Evolutionary conservation across 2,329 filamentous ascomycete species (phyloP), one percentile per base, ranked within the genome.

Genomic region (Annulohypoxylon truncatum): DNA sequence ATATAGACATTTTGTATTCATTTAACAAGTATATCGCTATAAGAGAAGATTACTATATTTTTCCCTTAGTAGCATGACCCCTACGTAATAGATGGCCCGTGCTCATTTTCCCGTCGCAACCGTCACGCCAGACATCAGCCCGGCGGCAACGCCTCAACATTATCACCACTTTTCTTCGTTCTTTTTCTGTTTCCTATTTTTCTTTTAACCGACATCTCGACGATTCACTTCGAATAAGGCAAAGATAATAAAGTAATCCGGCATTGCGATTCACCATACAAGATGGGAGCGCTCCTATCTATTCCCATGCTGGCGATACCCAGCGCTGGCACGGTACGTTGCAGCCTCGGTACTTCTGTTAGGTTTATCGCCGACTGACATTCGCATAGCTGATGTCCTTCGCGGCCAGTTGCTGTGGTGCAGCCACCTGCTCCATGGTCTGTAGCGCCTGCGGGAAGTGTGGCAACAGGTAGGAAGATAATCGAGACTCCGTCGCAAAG

Each of bases 401-500:
- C 73, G 91, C 84, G 68, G 93, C 92, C 69, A 97, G 94, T 75
- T 99, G 96, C 82, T 99, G 96, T 79, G 96, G 96, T 77, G 96
- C 96, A 26, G 94, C 96, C 47, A 97, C 96, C 55, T 98, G 95
- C 82, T 97, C 94, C 73, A 95, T 96, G 78, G 91, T 98, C 51
- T 98, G 94, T 82, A 96, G 92, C 78, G 92, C 94, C 10, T 99
- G 95, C 78, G 95, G 96, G 55, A 98, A 97, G 79, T 98, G 95
- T 81, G 93, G 94, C 74, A 98, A 97, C 84, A 97, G 93, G 92
- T 94, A 80, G 60, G 66, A 64, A 62, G 66, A 64, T 46, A 18
- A 28, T 28, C 10, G 8, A 38, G 2, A 65, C 68, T 78, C 70
- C 50, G 33, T 50, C 6, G 29, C 40, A 33, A 50, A 42, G 50